These are phyloP conservation scores for Pseudocercospora pini-densiflorae DNA, from an alignment of 2,329 filamentous ascomycete species.

Conservation along the genomic window DNA sequence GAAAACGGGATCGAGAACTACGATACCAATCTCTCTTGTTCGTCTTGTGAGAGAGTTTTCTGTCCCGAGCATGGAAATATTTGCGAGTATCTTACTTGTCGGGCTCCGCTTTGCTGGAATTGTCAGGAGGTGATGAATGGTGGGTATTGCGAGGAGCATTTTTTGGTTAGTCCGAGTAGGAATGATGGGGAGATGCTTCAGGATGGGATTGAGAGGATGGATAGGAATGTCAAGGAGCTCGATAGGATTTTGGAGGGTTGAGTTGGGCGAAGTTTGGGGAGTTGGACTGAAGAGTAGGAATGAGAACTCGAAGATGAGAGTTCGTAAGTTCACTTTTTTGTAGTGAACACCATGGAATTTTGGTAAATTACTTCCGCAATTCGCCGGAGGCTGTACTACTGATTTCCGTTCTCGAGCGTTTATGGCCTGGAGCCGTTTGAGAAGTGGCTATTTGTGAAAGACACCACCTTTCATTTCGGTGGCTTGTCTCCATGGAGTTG, in stretches of 20 bases:
- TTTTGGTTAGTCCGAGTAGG: neutral
- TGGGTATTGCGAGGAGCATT: conserved; percentile 8
- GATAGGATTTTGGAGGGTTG: neutral
- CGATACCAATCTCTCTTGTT: conserved; percentile 19
- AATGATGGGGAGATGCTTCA: neutral
- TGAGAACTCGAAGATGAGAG: no score
- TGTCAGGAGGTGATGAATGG: conserved; percentile 11
- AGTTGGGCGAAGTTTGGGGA: neutral
- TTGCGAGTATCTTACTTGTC: conserved; percentile 17
- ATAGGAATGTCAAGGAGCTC: neutral
- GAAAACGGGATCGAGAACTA: conserved; percentile 16
- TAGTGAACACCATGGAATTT: neutral
- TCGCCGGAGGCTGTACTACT: no score
- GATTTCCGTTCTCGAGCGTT: no score
- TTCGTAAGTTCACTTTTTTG: neutral
- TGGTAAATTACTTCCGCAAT: no score
- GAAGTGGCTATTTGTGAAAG: no score
- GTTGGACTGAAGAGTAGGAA: neutral
- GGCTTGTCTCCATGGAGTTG: no score
- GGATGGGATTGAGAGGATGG: neutral
- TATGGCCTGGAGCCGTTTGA: no score
- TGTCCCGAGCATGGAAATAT: conserved; percentile 20
- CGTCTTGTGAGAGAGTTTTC: conserved; percentile 14
- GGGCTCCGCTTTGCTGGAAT: conserved; percentile 13
- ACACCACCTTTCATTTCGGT: no score